Evolutionary conservation across 2,329 filamentous ascomycete species (phyloP), one percentile per base, ranked within the genome.

Genomic region (Blastomyces gilchristii): DNA sequence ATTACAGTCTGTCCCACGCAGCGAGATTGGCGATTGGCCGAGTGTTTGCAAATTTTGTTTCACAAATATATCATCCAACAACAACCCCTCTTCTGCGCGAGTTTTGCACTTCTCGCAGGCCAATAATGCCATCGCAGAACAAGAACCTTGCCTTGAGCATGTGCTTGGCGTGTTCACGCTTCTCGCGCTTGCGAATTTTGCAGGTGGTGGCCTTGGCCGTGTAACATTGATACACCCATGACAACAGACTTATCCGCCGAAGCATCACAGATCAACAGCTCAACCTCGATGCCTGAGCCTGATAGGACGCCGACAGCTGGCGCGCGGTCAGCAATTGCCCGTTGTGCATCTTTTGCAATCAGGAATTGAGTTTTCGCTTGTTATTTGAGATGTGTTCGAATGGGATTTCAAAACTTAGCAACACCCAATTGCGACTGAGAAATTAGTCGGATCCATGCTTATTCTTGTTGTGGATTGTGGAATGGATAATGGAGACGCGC

Each of bases 381-480:
- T n/a, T 31, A 54, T 54, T n/a, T 22, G 28, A 37, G 16, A 37
- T 54, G 34, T 57, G 54, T 57, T 57, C 43, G 41, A 39, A n/a
- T 16, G 18, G 25, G 16, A 28, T 59, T 59, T 47, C 57, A 45
- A 49, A 45, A 49, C 34, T 49, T 59, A 31, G 25, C 14, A 57
- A 57, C 54, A 4, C 18, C 22, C 57, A 59, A 59, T 59, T 59
- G 49, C 57, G 43, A 47, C 57, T 34, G 57, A 49, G 57, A 59
- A 59, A 59, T 59, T 47, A 59, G 57, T 49, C 57, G 25, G 43
- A 59, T 59, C 57, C 57, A 49, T 59, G 41, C 43, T 59, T 59
- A 49, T 31, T 45, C 45, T 45, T 45, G 39, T 39, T 39, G 37
- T 59, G 39, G 25, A 47, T 34, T 59, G 25, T 31, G 43, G 57